Conservation (phyloP, 305 asterid species). For the Lippia alba region DNA sequence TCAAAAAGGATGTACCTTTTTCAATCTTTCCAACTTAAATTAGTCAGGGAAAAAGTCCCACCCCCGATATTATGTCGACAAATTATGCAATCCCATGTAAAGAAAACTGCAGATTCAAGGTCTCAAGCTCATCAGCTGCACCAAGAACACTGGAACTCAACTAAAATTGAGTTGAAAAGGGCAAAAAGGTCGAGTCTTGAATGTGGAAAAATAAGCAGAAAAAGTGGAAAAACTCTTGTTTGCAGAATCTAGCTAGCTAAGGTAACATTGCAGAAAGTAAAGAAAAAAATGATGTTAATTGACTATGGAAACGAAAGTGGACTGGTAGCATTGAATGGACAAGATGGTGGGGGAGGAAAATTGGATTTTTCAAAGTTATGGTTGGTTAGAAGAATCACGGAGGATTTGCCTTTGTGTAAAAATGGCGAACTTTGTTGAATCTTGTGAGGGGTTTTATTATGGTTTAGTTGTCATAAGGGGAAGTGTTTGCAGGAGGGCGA, state of each 20-base stretch:
- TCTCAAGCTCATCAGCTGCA: constrained; percentile 1
- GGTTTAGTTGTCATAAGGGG: constrained; percentile 24
- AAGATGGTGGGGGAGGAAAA: constrained; percentile 14
- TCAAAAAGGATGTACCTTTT: constrained; percentile 22
- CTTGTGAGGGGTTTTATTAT: constrained; percentile 36
- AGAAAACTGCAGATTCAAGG: constrained; percentile 21
- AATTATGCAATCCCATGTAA: constrained; percentile 37
- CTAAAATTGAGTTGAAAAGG: background rate
- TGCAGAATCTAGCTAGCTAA: background rate
- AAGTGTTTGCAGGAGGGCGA: background rate
- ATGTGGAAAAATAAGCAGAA: constrained; percentile 2
- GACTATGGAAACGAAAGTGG: constrained; percentile 1
- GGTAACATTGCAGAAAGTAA: constrained; percentile 25
- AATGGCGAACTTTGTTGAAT: constrained; percentile 29
- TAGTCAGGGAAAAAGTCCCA: constrained; percentile 7
- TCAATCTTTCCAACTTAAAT: constrained; percentile 28
- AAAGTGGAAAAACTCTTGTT: constrained; percentile 20
- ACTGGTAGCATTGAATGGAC: constrained; percentile 5
- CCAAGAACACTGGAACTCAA: background rate
- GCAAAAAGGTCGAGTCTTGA: constrained; percentile 6
- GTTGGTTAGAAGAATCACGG: background rate
- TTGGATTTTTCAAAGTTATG: constrained; percentile 3
- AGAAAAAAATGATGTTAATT: background rate
- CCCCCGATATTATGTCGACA: constrained; percentile 33
- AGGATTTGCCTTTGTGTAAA: constrained; percentile 13